Base-by-base conservation (phyloP, 208 protist species). In the Crithidia brevicula region DNA sequence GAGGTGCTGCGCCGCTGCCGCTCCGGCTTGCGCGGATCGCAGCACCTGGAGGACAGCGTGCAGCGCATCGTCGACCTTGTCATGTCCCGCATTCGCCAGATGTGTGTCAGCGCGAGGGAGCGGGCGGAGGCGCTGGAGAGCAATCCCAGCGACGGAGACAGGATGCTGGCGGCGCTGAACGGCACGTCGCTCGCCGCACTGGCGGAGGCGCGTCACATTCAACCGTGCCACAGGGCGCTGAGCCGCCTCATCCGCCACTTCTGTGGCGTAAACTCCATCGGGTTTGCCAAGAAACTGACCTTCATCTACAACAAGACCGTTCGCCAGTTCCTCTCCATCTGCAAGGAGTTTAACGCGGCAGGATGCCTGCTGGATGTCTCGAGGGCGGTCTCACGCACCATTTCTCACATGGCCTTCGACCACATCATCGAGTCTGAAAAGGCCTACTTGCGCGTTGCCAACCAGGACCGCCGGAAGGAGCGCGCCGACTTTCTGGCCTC, bases 261-360 rank as follows among this genome's bases (percentile, higher is more conserved):
- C 38, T 83, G 91, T 33, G 69, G 67, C 49, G 74, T 78, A 46
- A 85, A 81, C 56, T 80, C 64, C 9, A 88, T 92, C 58, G 82
- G 86, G n/a, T 77, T 81, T 34, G 85, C 85, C 5, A 83, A 77
- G 45, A 80, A 80, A 38, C 33, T 91, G 9, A 73, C 88, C n/a
- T 77, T 79, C 27, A 82, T 92, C 61, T 95, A 83, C 74, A 85
- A 82, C 74, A 77, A 80, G 45, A 79, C 82, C 5, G 82, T 79
- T 3, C 61, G 46, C 43, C 70, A 87, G 36, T 82, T 91, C 56
- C 72, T 91, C 22, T 53, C 42, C 45, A 69, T 89, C 51, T 91
- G 84, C 68, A 67, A 91, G 47, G 69, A 84, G 54, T 84, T 78
- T 50, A 74, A 81, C 27, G 40, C 88, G 28, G 66, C 57, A 18